These are phyloP conservation scores for Rhizomucor pusillus DNA, from an alignment of 371 early-diverging fungal genomes.

Conservation along the genomic window DNA sequence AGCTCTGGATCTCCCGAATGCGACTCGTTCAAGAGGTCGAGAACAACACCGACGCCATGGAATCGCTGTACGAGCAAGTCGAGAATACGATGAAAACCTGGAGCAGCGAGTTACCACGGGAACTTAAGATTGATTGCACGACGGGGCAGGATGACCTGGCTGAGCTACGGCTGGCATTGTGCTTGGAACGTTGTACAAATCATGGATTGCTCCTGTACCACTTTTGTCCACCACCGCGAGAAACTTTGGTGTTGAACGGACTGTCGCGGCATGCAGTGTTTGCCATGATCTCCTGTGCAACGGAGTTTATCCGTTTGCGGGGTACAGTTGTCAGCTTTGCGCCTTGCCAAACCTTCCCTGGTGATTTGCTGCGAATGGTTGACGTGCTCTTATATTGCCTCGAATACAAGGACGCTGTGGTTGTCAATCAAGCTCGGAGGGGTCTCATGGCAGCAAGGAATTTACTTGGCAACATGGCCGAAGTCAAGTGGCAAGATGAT, in stretches of 20 bases:
- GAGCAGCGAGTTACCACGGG: slow-evolving; percentile 13
- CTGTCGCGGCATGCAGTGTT: slow-evolving; percentile 18
- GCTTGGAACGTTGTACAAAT: slow-evolving; percentile 29
- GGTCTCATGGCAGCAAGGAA: slow-evolving; percentile 25
- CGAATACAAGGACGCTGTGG: slow-evolving; percentile 16
- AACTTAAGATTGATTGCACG: slow-evolving; percentile 10
- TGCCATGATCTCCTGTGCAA: slow-evolving; percentile 19
- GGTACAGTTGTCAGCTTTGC: slow-evolving; percentile 15
- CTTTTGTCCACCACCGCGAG: slow-evolving; percentile 10
- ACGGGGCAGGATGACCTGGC: slow-evolving; percentile 10
- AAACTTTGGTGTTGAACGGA: slow-evolving; percentile 4
- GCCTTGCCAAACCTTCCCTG: slow-evolving; percentile 29
- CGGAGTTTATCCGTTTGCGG: slow-evolving; percentile 21
- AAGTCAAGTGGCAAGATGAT: slow-evolving; percentile 27
- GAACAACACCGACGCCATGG: slow-evolving; percentile 9
- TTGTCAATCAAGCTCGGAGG: slow-evolving; percentile 15
- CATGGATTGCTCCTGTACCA: slow-evolving; percentile 16
- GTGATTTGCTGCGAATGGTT: slow-evolving; percentile 20
- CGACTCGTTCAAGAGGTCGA: slow-evolving; percentile 19
- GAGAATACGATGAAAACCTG: slow-evolving; percentile 7
- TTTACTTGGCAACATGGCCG: slow-evolving; percentile 21
- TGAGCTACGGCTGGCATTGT: slow-evolving; percentile 15
- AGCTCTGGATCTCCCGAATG: slow-evolving; percentile 26
- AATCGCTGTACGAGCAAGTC: slow-evolving; percentile 14
- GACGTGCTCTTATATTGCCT: slow-evolving; percentile 17